phyloP scores from a whole-genome alignment of 257 asterid genomes.

The Anisodus tanguticus region DNA sequence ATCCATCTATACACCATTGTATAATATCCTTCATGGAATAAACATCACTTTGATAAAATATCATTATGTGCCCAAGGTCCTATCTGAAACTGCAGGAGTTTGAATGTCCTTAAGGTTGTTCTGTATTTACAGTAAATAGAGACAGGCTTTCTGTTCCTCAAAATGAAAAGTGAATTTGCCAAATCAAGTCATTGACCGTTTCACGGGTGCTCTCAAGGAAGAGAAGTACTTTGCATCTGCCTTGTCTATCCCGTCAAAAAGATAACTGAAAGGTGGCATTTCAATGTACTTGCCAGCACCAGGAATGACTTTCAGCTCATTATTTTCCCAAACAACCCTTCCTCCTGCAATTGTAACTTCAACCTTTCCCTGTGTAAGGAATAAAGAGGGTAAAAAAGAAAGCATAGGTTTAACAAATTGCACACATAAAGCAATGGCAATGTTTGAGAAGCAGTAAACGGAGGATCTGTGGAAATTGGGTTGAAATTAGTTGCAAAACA shows the following conservation, averaged over 20 bases:
- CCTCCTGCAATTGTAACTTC: slow-evolving; percentile 95
- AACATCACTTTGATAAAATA: slow-evolving; percentile 14
- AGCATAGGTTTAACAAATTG: neutral
- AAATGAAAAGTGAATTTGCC: slow-evolving; percentile 17
- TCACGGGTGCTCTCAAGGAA: slow-evolving; percentile 79
- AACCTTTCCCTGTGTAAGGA: slow-evolving; percentile 67
- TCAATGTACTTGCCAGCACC: slow-evolving; percentile 80
- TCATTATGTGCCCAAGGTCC: neutral
- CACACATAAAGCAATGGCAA: neutral
- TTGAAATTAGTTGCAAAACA: neutral
- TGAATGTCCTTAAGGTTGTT: slow-evolving; percentile 2
- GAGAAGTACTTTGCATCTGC: slow-evolving; percentile 60
- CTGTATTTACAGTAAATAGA: slow-evolving; percentile 19
- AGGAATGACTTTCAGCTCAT: slow-evolving; percentile 62
- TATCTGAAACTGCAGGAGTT: neutral
- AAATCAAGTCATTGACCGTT: slow-evolving; percentile 44
- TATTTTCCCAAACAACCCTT: slow-evolving; percentile 82
- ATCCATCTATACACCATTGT: slow-evolving; percentile 26
- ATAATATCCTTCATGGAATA: slow-evolving; percentile 23
- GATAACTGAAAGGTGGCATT: slow-evolving; percentile 81
- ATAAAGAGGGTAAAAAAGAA: slow-evolving; percentile 15
- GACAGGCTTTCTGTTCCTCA: neutral
- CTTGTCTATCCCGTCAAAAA: slow-evolving; percentile 71
- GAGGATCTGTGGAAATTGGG: slow-evolving; percentile 9
- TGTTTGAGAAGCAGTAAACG: slow-evolving; percentile 18